Evolutionary conservation across 2,329 filamentous ascomycete species (phyloP).

Genomic region (Aureobasidium pullulans): DNA sequence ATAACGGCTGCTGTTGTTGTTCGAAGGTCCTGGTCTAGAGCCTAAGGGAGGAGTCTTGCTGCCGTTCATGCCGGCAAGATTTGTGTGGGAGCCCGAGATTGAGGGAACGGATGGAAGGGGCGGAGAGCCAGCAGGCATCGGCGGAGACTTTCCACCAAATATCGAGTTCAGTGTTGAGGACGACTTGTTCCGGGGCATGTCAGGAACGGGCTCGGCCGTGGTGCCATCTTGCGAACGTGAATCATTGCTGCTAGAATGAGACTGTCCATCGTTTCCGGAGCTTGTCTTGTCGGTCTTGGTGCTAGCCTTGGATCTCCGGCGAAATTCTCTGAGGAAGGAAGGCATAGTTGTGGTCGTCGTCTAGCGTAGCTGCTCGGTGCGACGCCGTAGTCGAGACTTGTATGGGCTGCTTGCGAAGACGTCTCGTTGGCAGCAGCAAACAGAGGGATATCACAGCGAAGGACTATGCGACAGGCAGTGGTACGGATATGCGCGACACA

Average conservation of each 20-base stretch:
- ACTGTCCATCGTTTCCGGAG: constrained; percentile 28
- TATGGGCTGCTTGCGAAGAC: not conserved
- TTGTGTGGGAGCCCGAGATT: constrained; percentile 34
- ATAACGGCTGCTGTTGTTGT: constrained; percentile 43
- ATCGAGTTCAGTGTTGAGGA: constrained; percentile 55
- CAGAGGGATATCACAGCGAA: not conserved
- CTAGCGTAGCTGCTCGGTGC: not conserved
- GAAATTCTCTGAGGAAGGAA: constrained; percentile 63
- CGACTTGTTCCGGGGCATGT: constrained; percentile 52
- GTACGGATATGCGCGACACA: constrained; percentile 3
- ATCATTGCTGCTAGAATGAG: constrained; percentile 26
- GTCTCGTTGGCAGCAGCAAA: not conserved
- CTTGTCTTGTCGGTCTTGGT: constrained; percentile 58
- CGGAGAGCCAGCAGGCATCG: constrained; percentile 58
- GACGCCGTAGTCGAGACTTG: not conserved
- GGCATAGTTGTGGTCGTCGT: constrained; percentile 29
- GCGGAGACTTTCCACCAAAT: constrained; percentile 64
- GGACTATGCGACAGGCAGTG: not conserved
- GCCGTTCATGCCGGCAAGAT: constrained; percentile 51
- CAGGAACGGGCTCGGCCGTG: constrained; percentile 28
- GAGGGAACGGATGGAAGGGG: constrained; percentile 42
- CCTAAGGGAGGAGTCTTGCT: constrained; percentile 33
- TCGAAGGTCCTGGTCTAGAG: constrained; percentile 18
- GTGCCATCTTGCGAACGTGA: constrained; percentile 35
- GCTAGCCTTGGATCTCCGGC: constrained; percentile 68